Base-by-base conservation (phyloP, 1,284 basidiomycete genomes). In the Cutaneotrichosporon spelunceum region DNA sequence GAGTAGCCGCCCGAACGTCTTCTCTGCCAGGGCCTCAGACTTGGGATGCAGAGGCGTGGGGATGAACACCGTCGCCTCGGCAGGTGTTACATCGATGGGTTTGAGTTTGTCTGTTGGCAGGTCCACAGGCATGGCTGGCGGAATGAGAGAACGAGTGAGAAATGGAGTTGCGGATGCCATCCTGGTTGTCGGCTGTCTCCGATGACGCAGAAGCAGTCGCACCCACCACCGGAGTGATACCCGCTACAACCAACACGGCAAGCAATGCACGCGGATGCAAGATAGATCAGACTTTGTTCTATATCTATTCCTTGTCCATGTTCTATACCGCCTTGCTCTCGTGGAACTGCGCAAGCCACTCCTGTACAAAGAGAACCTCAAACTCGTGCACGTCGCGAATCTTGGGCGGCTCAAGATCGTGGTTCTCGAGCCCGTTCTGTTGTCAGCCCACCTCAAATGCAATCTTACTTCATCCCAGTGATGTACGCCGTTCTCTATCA, bases 401-500 rank as follows among this genome's bases (percentile, higher is more conserved):
- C 67, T 91, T 84, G 10, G 79, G 71, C 1, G 94, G 94, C 72
- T 96, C 93, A 29, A 84, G 79, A 0, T 77, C 70, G 36, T 85
- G 80, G 65, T 91, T 81, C 11, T 71, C 71, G n/a, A 91, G 81
- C 0, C 93, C 92, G 71, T 89, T 88, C 79, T 93, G 59, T 1
- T 13, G 30, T 53, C 39, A 64, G 56, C 48, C n/a, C 34, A 2
- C 4, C 9, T 45, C 3, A 14, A 23, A 29, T 36, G 29, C 5
- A 10, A 48, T 14, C 70, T 64, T 48, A 76, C 74, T 68, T 78
- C 90, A 70, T 95, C 93, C 71, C 87, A 95, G 72, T 95, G 93
- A 74, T 96, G 93, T 2, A 94, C 90, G 21, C 84, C 91, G 62
- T 85, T 88, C n/a, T 87, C 87, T 63, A 98, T 97, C 56, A 95